Percentiles rank a stretch among this genome's conserved stretches.
phyloP scores from a whole-genome alignment of 1,139 yeast species.

The Pichia sp. region DNA sequence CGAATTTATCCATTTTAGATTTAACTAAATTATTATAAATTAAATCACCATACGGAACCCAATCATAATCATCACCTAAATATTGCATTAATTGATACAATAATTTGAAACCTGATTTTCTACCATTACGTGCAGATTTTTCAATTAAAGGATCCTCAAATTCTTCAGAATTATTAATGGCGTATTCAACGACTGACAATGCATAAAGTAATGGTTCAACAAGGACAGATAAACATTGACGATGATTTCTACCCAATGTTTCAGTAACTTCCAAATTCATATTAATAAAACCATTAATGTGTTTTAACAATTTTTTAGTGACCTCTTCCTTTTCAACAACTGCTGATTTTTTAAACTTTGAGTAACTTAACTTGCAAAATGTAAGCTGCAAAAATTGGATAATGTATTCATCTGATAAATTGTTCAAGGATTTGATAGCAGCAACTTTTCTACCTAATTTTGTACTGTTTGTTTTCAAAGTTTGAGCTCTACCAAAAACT shows the following conservation, averaged over 20 bases:
- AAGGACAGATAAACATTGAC: slow-evolving; percentile 43
- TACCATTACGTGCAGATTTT: slow-evolving; percentile 47
- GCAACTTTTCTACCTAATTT: slow-evolving; percentile 73
- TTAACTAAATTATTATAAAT: slow-evolving; percentile 51
- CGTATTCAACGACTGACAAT: slow-evolving; percentile 49
- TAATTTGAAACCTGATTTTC: slow-evolving; percentile 58
- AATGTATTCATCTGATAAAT: slow-evolving; percentile 49
- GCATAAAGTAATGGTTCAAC: slow-evolving; percentile 58
- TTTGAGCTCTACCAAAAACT: slow-evolving; percentile 81
- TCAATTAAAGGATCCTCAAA: slow-evolving; percentile 30
- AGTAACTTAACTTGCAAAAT: slow-evolving; percentile 45
- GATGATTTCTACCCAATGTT: slow-evolving; percentile 56
- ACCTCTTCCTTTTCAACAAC: slow-evolving; percentile 23
- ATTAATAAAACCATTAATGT: slow-evolving; percentile 65
- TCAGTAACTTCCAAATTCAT: slow-evolving; percentile 58
- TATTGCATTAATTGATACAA: slow-evolving; percentile 45
- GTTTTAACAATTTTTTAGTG: slow-evolving; percentile 35
- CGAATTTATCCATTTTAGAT: slow-evolving; percentile 64
- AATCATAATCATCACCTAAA: slow-evolving; percentile 40
- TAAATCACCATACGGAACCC: slow-evolving; percentile 49
- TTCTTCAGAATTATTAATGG: slow-evolving; percentile 30
- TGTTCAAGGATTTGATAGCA: slow-evolving; percentile 64
- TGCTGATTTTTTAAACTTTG: slow-evolving; percentile 29
- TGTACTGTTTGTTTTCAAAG: slow-evolving; percentile 50
- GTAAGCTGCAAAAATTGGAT: slow-evolving; percentile 58